Base-by-base conservation (phyloP, 1,284 basidiomycete species). In the Salmacisia buchloeana region DNA sequence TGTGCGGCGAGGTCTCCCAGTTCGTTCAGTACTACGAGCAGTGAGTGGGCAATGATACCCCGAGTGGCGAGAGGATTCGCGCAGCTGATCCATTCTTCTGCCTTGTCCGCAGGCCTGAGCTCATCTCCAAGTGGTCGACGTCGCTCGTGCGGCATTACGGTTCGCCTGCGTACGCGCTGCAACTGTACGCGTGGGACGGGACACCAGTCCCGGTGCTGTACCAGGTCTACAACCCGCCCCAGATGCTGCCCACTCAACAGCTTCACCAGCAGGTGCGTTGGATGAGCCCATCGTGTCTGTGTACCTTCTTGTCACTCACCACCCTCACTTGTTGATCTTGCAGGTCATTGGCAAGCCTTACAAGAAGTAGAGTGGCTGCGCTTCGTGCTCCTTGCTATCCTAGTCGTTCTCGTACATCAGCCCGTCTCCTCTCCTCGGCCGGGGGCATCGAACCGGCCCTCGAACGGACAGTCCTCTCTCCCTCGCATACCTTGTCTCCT, bases 181-280 rank as follows among this genome's bases (percentile, higher is more conserved):
- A 71, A 35, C 58, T 73, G 64, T 73, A 68, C 60, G 65, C 38
- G 10, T 61, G 31, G 33, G 60, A 61, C 56, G 60, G 60, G 25
- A 46, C 46, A n/a, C 45, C 45, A 21, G 35, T 43, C 12, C 60
- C 60, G n/a, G 29, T 61, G 7, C 31, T 61, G 63, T 76, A 65
- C 64, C 71, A 75, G 66, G 63, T 65, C 54, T 73, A 71, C 63
- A 71, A 76, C 56, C 74, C 74, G 13, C 74, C 74, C 34, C 68
- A 72, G 68, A 76, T 76, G 74, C 63, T 76, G 2, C 74, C 74
- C 41, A 75, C 71, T 33, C 64, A 70, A 10, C 64, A 66, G 9
- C 54, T 76, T 3, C 69, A 73, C 31, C 56, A 72, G 49, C 68
- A 71, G 61, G 69, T 72, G 61, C 63, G 68, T 21, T 60, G 68